A percentile compares a stretch with the other conserved stretches of the same genome.
These are phyloP conservation scores for Hemerocallis citrina DNA, from an alignment of 106 monocot species.

Conservation along the genomic window DNA sequence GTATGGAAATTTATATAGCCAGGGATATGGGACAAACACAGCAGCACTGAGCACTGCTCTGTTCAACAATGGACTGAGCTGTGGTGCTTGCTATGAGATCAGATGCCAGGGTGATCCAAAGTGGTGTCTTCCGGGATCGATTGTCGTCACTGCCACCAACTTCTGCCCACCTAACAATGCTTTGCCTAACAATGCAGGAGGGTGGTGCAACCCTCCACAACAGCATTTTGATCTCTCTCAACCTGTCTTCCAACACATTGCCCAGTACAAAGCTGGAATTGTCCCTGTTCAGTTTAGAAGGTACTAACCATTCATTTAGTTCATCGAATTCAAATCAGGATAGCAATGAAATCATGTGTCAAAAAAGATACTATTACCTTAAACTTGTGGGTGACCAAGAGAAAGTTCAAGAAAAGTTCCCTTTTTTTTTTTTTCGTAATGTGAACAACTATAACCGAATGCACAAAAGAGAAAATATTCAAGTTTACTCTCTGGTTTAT, in stretches of 20 bases:
- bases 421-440: neutral
- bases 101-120: conserved; percentile 20
- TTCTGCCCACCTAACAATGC: conserved; percentile 80
- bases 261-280: conserved; percentile 53
- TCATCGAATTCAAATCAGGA: neutral
- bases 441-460: no score
- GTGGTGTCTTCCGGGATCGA: conserved; percentile 61
- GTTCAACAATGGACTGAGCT: conserved; percentile 59
- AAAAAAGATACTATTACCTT: neutral
- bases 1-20: conserved; percentile 57
- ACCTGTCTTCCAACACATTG: conserved; percentile 58
- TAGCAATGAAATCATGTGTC: no score
- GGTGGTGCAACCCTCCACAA: conserved; percentile 77
- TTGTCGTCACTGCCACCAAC: conserved; percentile 73
- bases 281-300: conserved; percentile 67
- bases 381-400: no score
- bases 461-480: no score
- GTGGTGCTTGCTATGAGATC: conserved; percentile 62
- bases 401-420: no score
- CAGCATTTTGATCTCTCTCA: conserved; percentile 76
- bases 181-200: conserved; percentile 40
- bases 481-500: no score
- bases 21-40: conserved; percentile 58
- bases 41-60: conserved; percentile 61
- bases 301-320: conserved; percentile 5